These are phyloP conservation scores for Zygosaccharomyces bisporus DNA, from an alignment of 805 yeast species.

Conservation along the genomic window DNA sequence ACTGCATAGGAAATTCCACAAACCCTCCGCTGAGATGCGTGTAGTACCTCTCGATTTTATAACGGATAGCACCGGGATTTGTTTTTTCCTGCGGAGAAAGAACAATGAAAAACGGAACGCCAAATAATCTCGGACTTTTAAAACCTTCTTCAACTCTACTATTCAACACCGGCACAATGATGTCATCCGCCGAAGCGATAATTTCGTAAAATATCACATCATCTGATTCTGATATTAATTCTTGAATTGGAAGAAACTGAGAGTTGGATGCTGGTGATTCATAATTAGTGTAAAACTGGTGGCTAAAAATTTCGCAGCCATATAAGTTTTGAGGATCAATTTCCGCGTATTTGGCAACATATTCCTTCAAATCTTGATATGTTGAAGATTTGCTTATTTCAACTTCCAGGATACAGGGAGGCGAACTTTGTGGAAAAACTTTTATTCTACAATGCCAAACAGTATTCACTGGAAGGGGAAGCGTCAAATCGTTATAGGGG, in stretches of 20 bases:
- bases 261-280: slow-evolving; percentile 54
- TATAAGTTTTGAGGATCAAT: slow-evolving; percentile 40
- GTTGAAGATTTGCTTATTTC: slow-evolving; percentile 66
- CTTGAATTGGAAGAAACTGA: slow-evolving; percentile 59
- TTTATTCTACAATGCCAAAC: slow-evolving; percentile 66
- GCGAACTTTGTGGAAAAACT: slow-evolving; percentile 56
- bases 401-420: slow-evolving; percentile 56
- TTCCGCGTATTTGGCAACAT: slow-evolving; percentile 48
- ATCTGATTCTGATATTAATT: slow-evolving; percentile 60
- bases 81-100: slow-evolving; percentile 48
- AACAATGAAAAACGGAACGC: slow-evolving; percentile 71
- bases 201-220: slow-evolving; percentile 62
- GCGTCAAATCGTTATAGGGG: slow-evolving; percentile 84
- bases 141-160: slow-evolving; percentile 40
- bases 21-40: slow-evolving; percentile 46
- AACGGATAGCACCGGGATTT: slow-evolving; percentile 56
- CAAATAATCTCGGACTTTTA: slow-evolving; percentile 52
- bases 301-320: slow-evolving; percentile 61
- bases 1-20: slow-evolving; percentile 28
- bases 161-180: slow-evolving; percentile 60
- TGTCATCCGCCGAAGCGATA: slow-evolving; percentile 40
- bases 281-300: slow-evolving; percentile 65
- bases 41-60: slow-evolving; percentile 50
- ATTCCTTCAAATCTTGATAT: slow-evolving; percentile 56
- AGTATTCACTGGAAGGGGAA: slow-evolving; percentile 78